Conservation (phyloP, 1,139 yeast genomes). For the Trichomonascaceae sp. region DNA sequence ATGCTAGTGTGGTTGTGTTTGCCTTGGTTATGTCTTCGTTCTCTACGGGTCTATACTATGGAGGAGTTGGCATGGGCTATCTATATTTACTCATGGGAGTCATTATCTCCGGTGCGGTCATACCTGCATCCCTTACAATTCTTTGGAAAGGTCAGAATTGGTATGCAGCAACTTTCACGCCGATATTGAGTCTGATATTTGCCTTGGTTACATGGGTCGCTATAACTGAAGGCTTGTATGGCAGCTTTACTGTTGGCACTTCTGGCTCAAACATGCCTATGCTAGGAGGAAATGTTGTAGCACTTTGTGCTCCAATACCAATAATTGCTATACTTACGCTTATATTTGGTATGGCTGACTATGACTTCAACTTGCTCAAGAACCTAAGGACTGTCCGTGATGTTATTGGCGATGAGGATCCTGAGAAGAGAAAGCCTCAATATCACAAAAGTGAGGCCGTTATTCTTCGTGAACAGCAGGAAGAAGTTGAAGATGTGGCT, state of each 20-base stretch:
- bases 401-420: conserved; percentile 12
- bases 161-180: conserved; percentile 39
- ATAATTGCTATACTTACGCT: conserved; percentile 62
- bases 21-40: conserved; percentile 74
- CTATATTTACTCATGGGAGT: conserved; percentile 75
- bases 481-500: conserved; percentile 16
- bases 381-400: conserved; percentile 34
- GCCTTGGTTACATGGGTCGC: conserved; percentile 48
- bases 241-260: conserved; percentile 48
- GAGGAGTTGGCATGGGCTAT: conserved; percentile 63
- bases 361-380: conserved; percentile 55
- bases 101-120: conserved; percentile 85
- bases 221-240: conserved; percentile 34
- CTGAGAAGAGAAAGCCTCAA: conserved; percentile 12
- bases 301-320: conserved; percentile 67
- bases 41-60: conserved; percentile 74
- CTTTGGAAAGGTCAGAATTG: conserved; percentile 62
- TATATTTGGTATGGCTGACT: conserved; percentile 55
- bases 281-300: conserved; percentile 82
- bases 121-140: conserved; percentile 67
- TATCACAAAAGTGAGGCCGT: conserved; percentile 12
- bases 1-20: conserved; percentile 55
- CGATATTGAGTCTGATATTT: conserved; percentile 42
- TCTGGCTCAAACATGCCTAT: conserved; percentile 75
- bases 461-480: conserved; percentile 15